Conservation (phyloP, 75 land plant species). For the Isoetes taiwanensis region DNA sequence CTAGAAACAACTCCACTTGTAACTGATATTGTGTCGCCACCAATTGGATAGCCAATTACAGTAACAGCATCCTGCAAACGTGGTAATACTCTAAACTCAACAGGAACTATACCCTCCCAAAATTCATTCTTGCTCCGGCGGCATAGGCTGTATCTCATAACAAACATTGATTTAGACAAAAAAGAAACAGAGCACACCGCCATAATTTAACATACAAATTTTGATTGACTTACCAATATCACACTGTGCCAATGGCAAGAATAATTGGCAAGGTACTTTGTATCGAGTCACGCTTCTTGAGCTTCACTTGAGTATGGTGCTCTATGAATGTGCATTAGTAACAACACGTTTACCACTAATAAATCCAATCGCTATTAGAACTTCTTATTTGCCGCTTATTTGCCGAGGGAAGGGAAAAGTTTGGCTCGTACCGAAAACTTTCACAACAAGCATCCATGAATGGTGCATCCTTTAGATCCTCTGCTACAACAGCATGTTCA, state of each 20-base stretch:
- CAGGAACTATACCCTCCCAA: constrained; percentile 81
- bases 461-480: constrained; percentile 53
- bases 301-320: constrained; percentile 90
- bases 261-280: constrained; percentile 87
- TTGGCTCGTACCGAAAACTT: constrained; percentile 95
- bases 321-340: constrained; percentile 98
- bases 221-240: constrained; percentile 59
- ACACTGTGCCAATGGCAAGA: constrained; percentile 88
- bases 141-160: too few species aligned
- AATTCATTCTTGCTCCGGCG: constrained; percentile 81
- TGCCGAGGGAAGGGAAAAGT: constrained; percentile 93
- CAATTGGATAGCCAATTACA: constrained; percentile 95
- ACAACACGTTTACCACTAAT: constrained; percentile 62
- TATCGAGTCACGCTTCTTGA: constrained; percentile 91
- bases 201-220: too few species aligned
- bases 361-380: constrained; percentile 88
- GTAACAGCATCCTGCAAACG: constrained; percentile 92
- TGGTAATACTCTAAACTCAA: constrained; percentile 86
- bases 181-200: too few species aligned
- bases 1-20: constrained; percentile 97
- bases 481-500: constrained; percentile 15
- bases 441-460: constrained; percentile 89
- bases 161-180: constrained; percentile 58
- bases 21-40: constrained; percentile 95
- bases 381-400: constrained; percentile 89